A percentile compares a stretch with the other conserved stretches of the same genome.
phyloP scores from a whole-genome alignment of 192 early-diverging fungal genomes.

The Coemansia sp. region DNA sequence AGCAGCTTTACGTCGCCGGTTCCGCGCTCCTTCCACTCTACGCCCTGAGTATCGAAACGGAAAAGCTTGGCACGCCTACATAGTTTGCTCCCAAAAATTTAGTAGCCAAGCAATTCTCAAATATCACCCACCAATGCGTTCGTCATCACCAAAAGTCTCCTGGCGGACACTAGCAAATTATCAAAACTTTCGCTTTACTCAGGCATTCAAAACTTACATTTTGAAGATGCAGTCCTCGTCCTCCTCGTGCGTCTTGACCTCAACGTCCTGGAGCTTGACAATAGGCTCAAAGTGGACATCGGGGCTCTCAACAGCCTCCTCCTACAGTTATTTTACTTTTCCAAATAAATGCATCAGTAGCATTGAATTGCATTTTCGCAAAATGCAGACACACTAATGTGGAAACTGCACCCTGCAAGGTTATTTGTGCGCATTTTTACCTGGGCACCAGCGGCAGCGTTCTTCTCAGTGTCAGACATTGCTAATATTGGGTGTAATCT shows the following conservation, averaged over 20 bases:
- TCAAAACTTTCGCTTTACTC: too few relatives aligned
- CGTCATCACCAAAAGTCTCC: too few relatives aligned
- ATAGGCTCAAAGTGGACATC: constrained; percentile 97
- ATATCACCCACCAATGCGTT: not conserved
- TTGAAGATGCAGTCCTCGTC: constrained; percentile 93
- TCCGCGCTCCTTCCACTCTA: constrained; percentile 99
- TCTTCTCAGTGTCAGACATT: constrained; percentile 54
- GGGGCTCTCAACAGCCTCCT: constrained; percentile 76
- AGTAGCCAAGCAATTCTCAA: not conserved
- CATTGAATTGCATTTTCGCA: constrained; percentile 1
- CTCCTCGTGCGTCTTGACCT: constrained; percentile 95
- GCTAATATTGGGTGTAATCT: not conserved
- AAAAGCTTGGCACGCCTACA: constrained; percentile 89
- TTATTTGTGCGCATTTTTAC: constrained; percentile 28
- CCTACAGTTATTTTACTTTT: constrained; percentile 34
- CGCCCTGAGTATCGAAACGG: constrained; percentile 87
- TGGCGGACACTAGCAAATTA: too few relatives aligned
- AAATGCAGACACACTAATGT: not conserved
- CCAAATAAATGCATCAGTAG: not conserved
- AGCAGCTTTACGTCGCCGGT: constrained; percentile 97
- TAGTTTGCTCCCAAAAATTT: not conserved
- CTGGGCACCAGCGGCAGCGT: constrained; percentile 36
- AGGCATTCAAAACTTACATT: constrained; percentile 42
- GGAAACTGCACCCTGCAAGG: not conserved
- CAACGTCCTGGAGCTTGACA: constrained; percentile 87